Percentiles rank a stretch among this genome's conserved stretches.
phyloP scores from a whole-genome alignment of 345 rosid species.

The Syzygium aromaticum region DNA sequence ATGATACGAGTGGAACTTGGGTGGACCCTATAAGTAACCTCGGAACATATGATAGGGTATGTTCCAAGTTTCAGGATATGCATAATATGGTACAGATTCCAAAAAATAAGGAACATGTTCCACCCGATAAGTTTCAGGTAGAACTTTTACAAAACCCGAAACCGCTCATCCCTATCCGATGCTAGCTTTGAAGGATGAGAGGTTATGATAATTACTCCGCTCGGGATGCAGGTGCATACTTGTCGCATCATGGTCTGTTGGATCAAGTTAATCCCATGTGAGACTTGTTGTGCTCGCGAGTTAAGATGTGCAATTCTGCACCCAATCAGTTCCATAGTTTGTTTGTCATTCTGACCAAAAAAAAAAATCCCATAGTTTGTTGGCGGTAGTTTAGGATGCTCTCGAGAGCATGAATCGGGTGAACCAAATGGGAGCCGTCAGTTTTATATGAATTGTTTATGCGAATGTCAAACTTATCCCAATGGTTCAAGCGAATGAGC shows the following conservation, averaged over 20 bases:
- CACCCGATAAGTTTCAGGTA: too few species aligned
- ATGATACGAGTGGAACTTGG: too few species aligned
- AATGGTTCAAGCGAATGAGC: fast-evolving
- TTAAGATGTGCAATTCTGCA: fast-evolving
- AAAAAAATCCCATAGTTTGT: too few species aligned
- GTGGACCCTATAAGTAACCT: too few species aligned
- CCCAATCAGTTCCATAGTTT: background rate
- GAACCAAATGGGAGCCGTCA: background rate
- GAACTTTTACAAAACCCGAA: too few species aligned
- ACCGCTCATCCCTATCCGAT: background rate
- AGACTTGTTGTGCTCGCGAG: fast-evolving
- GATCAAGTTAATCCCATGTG: fast-evolving
- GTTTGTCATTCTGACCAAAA: too few species aligned
- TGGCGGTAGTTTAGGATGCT: fast-evolving
- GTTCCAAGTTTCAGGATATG: too few species aligned
- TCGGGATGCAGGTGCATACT: fast-evolving
- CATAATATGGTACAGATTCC: too few species aligned
- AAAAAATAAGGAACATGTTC: too few species aligned
- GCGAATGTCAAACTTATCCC: background rate
- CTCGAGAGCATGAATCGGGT: background rate
- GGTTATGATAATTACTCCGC: fast-evolving
- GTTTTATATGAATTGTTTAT: background rate
- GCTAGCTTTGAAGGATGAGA: fast-evolving
- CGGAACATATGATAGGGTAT: too few species aligned
- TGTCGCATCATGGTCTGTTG: fast-evolving